phyloP scores from a whole-genome alignment of 768 basidiomycete genomes.

The Boletus patriciae region DNA sequence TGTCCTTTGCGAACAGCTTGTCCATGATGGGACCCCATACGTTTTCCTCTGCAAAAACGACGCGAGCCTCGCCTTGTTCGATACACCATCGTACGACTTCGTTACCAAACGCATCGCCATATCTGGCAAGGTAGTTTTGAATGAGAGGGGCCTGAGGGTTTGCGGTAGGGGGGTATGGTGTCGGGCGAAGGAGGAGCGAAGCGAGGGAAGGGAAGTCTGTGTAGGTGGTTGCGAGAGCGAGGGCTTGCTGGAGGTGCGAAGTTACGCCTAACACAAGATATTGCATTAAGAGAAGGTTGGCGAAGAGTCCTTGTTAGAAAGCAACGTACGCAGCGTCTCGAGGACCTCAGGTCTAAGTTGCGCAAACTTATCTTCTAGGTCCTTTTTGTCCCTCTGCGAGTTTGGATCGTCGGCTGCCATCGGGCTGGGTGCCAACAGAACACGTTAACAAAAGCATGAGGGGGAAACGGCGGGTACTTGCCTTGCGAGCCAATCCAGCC shows the following conservation, averaged over 20 bases:
- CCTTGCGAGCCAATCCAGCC: constrained; percentile 69
- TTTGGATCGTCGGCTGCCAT: constrained; percentile 48
- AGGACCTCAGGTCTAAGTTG: constrained; percentile 74
- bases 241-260: constrained; percentile 69
- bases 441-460: not conserved
- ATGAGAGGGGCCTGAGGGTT: constrained; percentile 66
- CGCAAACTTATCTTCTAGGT: constrained; percentile 65
- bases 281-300: not conserved
- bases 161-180: constrained; percentile 58
- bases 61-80: constrained; percentile 80
- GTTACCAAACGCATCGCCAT: constrained; percentile 81
- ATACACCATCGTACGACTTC: constrained; percentile 94
- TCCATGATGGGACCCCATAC: constrained; percentile 64
- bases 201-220: constrained; percentile 85
- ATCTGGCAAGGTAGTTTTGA: constrained; percentile 71
- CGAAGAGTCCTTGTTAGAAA: not conserved
- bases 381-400: constrained; percentile 54
- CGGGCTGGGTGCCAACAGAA: constrained; percentile 35
- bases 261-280: constrained; percentile 50
- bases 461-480: constrained; percentile 18
- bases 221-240: constrained; percentile 82
- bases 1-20: constrained; percentile 53
- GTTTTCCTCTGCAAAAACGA: constrained; percentile 77
- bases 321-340: constrained; percentile 72
- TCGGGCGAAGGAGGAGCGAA: constrained; percentile 71